Percentiles rank a stretch among this genome's conserved stretches.
phyloP scores from a whole-genome alignment of 1,284 basidiomycete species.

The Vanrija pseudolonga region DNA sequence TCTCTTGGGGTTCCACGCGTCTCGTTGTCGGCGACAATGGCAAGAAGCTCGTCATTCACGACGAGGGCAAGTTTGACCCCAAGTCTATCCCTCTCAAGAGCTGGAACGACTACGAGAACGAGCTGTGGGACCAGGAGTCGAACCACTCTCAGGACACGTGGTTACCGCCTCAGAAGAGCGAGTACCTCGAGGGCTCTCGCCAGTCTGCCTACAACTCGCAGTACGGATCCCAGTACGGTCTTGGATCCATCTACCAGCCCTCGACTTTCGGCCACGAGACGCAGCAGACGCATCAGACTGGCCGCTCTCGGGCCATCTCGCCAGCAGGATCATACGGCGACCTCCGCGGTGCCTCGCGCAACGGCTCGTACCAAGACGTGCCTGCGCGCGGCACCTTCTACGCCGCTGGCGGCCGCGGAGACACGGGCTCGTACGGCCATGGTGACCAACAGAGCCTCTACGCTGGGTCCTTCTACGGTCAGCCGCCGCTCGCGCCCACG shows the following conservation, averaged over 20 bases:
- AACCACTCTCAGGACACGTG: constrained; percentile 85
- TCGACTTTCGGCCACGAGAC: constrained; percentile 1
- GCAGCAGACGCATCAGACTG: constrained; percentile 32
- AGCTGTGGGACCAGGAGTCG: constrained; percentile 94
- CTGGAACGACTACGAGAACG: constrained; percentile 94
- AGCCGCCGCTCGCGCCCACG: constrained; percentile 21
- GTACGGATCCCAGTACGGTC: constrained; percentile 7
- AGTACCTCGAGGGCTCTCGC: constrained; percentile 48
- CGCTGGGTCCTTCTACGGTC: constrained; percentile 27
- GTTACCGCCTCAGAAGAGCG: constrained; percentile 63
- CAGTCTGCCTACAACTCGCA: constrained; percentile 63
- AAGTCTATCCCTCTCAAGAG: constrained; percentile 87
- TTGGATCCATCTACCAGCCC: constrained; percentile 1
- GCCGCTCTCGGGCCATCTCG: constrained; percentile 45
- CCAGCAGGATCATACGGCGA: constrained; percentile 36
- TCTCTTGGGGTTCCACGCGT: constrained; percentile 77
- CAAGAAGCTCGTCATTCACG: constrained; percentile 91
- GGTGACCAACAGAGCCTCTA: constrained; percentile 22
- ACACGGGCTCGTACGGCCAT: constrained; percentile 4
- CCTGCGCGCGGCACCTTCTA: constrained; percentile 24
- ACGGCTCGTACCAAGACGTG: constrained; percentile 22
- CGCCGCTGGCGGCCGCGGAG: constrained; percentile 7
- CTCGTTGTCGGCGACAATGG: constrained; percentile 86
- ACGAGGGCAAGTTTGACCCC: constrained; percentile 95
- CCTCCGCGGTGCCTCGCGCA: constrained; percentile 19